Evolutionary conservation across 2,329 filamentous ascomycete species (phyloP).

Genomic region (Rhynchosporium secalis): DNA sequence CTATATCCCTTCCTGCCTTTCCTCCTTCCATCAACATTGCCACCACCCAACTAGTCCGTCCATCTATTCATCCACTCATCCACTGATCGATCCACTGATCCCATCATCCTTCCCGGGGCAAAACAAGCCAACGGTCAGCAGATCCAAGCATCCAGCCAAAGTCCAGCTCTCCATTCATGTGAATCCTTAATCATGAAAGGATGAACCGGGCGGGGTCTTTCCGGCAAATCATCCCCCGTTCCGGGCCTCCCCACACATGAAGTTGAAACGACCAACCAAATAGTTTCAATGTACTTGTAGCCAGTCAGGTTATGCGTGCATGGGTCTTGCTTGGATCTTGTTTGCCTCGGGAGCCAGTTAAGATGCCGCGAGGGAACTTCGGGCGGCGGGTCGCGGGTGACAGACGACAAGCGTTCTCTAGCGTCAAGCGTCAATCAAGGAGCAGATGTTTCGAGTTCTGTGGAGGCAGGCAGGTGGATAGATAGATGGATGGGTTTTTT

Average conservation of each 20-base stretch:
- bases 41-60: too few relatives aligned
- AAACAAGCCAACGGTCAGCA: not conserved
- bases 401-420: slow-evolving; percentile 8
- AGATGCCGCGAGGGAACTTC: too few relatives aligned
- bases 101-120: not conserved
- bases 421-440: slow-evolving; percentile 4
- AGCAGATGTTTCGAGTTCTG: not conserved
- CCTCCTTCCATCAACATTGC: too few relatives aligned
- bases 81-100: not conserved
- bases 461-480: not conserved
- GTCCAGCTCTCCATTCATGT: not conserved
- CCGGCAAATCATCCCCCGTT: not conserved
- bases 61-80: too few relatives aligned
- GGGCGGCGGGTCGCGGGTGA: not conserved
- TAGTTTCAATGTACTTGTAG: too few relatives aligned
- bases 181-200: not conserved
- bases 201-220: slow-evolving; percentile 7
- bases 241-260: not conserved
- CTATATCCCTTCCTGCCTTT: too few relatives aligned
- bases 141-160: slow-evolving; percentile 8
- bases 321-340: too few relatives aligned
- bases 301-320: too few relatives aligned
- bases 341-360: too few relatives aligned
- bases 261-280: too few relatives aligned
- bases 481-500: not conserved